These are phyloP conservation scores for Stagonosporopsis vannaccii DNA, from an alignment of 2,329 filamentous ascomycete species.

Conservation along the genomic window DNA sequence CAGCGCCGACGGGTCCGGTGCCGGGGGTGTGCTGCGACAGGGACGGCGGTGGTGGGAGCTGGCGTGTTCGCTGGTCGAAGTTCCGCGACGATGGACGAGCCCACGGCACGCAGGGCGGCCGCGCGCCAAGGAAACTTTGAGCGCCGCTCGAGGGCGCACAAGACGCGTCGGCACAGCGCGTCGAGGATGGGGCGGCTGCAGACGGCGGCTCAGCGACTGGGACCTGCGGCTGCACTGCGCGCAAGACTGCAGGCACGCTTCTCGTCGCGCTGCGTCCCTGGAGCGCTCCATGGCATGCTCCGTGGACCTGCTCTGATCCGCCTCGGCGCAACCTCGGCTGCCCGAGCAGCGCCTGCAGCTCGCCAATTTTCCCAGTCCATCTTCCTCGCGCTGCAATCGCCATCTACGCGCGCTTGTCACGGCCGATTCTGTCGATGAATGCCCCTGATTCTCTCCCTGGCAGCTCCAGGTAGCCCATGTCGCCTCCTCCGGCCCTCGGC, in stretches of 20 bases:
- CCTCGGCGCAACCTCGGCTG: constrained; percentile 7
- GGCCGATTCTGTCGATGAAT: constrained; percentile 45
- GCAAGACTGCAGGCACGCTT: background rate
- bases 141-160: background rate
- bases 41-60: constrained; percentile 25
- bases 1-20: constrained; percentile 24
- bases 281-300: background rate
- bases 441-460: constrained; percentile 43
- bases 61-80: constrained; percentile 33
- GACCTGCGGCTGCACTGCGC: background rate
- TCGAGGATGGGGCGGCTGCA: no score
- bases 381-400: constrained; percentile 23
- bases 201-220: no score
- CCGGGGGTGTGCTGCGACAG: constrained; percentile 21
- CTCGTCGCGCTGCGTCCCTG: background rate
- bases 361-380: constrained; percentile 18
- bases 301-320: background rate
- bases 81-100: constrained; percentile 36
- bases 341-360: background rate
- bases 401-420: constrained; percentile 20
- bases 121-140: constrained; percentile 36
- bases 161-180: no score
- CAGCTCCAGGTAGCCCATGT: constrained; percentile 42
- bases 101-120: constrained; percentile 14
- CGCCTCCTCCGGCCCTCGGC: constrained; percentile 28